phyloP scores from a whole-genome alignment of 768 basidiomycete species.

The Tulasnella sp. region DNA sequence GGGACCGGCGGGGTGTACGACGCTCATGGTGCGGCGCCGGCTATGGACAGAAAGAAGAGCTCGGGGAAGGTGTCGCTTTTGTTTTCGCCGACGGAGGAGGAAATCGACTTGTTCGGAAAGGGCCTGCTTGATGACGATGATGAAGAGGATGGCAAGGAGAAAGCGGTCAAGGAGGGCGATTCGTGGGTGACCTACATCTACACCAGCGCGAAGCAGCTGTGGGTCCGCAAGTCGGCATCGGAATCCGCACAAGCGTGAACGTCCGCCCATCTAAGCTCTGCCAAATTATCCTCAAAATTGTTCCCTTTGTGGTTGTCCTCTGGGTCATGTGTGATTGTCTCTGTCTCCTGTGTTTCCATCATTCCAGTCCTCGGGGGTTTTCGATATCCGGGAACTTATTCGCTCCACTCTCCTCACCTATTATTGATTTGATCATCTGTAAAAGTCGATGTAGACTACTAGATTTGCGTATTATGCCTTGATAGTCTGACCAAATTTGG shows the following conservation, averaged over 20 bases:
- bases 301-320: no score
- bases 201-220: background rate
- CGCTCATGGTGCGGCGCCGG: background rate
- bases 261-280: no score
- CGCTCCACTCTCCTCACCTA: no score
- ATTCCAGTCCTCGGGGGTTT: no score
- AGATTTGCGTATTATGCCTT: no score
- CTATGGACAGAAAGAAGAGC: background rate
- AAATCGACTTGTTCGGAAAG: slow-evolving; percentile 1
- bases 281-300: no score
- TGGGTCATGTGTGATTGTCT: no score
- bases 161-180: background rate
- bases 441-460: background rate
- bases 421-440: no score
- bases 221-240: background rate
- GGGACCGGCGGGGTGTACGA: background rate
- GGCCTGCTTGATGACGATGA: background rate
- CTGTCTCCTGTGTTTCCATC: no score
- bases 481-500: no score
- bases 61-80: slow-evolving; percentile 5
- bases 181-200: background rate
- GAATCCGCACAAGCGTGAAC: background rate
- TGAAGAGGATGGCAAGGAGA: background rate
- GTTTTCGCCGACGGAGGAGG: background rate
- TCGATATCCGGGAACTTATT: no score